Evolutionary conservation across 169 alveolate genomes (phyloP), one percentile per base, ranked within the genome.

Genomic region (Condylostoma magnum): DNA sequence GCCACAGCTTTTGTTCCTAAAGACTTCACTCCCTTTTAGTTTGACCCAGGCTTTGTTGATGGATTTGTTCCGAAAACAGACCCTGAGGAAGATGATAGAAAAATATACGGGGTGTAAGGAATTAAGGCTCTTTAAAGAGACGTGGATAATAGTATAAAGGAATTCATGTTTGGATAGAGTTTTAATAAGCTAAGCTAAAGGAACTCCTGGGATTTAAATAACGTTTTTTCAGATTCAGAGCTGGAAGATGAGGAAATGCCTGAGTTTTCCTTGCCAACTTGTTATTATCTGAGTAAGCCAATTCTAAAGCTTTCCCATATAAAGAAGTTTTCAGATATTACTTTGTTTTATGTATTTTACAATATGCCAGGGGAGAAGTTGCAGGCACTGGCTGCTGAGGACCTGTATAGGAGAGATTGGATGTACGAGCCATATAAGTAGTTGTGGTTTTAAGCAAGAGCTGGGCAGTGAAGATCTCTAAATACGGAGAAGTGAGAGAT

Each of bases 331-430:
- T 72, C 82, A 34, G 79, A 81, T 31, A 89, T 81, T 30, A 91
- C 97, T 15, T 74, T 91, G 38, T 87, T 92, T 37, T 92, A 92
- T 76, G 86, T 92, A 22, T 92, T 92, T 71, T 92, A 92, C 74
- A 90, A 86, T 60, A 69, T 87, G 69, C 95, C 97, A 12, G 73
- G 95, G 30, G 94, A 91, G 44, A 55, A 82, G 2, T 77, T 85
- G 28, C 91, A 84, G 77, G 65, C 76, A 27, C 67, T 79, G 52
- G 97, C 97, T 22, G 96, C 97, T 28, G 91, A 84, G 6, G 97
- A 92, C 68, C 77, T 92, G 15, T 86, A 83, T 51, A 84, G 85
- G 33, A 72, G 97, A 54, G 82, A 82, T n/a, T 92, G 97, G 97
- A n/a, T 69, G 3, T 92, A 89, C 60, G 89, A 90, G 56, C 83